Evolutionary conservation across 352 stramenopile species (phyloP).

Genomic region (Globisporangium nodosum): DNA sequence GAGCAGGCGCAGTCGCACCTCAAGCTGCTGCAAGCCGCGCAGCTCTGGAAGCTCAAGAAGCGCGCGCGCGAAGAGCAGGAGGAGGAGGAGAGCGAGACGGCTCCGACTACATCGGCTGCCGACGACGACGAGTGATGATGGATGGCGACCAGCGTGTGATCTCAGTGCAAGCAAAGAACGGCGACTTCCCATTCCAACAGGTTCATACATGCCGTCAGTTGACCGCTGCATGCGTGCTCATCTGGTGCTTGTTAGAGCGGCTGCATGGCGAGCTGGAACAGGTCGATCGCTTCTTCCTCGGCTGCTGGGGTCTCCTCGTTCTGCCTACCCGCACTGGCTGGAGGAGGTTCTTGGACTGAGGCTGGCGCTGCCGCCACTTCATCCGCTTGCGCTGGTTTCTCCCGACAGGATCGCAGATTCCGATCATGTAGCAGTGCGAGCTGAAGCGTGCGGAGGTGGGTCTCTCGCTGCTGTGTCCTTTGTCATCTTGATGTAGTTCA

Average conservation of each 20-base stretch:
- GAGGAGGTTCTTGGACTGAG: no score
- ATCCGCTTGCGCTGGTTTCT: background rate
- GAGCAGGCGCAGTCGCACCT: constrained; percentile 92
- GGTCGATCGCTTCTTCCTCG: constrained; percentile 4
- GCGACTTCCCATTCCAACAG: background rate
- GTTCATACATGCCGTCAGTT: no score
- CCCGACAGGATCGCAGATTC: background rate
- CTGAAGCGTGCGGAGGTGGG: constrained; percentile 50
- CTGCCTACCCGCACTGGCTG: no score
- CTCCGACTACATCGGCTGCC: background rate
- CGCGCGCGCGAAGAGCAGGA: constrained; percentile 44
- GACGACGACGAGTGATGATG: background rate
- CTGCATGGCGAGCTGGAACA: constrained; percentile 13
- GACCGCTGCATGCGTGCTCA: no score
- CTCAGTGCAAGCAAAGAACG: background rate
- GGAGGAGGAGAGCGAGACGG: background rate
- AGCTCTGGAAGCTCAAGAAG: constrained; percentile 95
- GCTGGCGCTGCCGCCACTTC: no score
- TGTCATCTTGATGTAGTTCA: background rate
- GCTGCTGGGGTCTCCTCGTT: background rate
- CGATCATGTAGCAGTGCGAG: constrained; percentile 39
- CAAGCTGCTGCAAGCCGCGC: constrained; percentile 96
- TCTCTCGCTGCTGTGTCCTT: constrained; percentile 46
- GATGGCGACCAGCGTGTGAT: background rate
- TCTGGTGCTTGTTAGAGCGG: constrained; percentile 3